These are phyloP conservation scores for Stemphylium lycopersici DNA, from an alignment of 2,329 filamentous ascomycete species.

Conservation along the genomic window DNA sequence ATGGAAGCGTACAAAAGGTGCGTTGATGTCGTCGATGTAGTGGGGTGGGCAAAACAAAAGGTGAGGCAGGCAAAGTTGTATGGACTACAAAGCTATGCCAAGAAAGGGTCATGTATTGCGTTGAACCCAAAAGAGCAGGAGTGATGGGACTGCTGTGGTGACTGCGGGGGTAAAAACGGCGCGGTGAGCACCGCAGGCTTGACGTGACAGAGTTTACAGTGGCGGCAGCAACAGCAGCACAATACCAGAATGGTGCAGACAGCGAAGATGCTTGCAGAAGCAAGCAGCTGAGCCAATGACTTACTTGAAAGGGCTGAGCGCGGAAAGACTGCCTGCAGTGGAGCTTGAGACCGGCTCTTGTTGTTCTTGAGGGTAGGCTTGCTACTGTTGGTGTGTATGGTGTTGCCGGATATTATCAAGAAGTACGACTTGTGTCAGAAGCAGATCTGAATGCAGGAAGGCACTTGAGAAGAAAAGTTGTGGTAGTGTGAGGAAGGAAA, in stretches of 20 bases:
- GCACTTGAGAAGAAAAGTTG: slow-evolving; percentile 4
- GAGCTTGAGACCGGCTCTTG: slow-evolving; percentile 22
- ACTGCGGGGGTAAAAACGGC: slow-evolving; percentile 15
- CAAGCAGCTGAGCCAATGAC: neutral
- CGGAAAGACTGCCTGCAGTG: slow-evolving; percentile 19
- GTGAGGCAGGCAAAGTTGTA: slow-evolving; percentile 6
- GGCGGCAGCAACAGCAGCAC: neutral
- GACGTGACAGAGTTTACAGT: slow-evolving; percentile 10
- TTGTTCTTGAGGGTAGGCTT: slow-evolving; percentile 8
- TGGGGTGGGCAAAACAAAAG: slow-evolving; percentile 4
- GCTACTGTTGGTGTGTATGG: neutral
- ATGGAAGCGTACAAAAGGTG: slow-evolving; percentile 1
- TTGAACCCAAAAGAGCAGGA: slow-evolving; percentile 15
- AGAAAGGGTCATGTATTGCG: slow-evolving; percentile 2
- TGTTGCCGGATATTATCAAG: neutral
- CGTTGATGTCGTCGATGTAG: slow-evolving; percentile 3
- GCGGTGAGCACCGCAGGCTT: slow-evolving; percentile 4
- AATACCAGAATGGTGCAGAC: neutral
- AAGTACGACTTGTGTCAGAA: neutral
- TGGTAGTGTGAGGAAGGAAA: slow-evolving; percentile 26
- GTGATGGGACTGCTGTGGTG: slow-evolving; percentile 18
- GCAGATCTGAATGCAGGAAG: slow-evolving; percentile 2
- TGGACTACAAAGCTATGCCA: slow-evolving; percentile 5
- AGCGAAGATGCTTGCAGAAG: slow-evolving; percentile 2
- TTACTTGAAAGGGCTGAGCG: slow-evolving; percentile 23